Evolutionary conservation across 2,329 filamentous ascomycete genomes (phyloP), one percentile per base, ranked within the genome.

Genomic region (Aspergillus pseudoterreus): DNA sequence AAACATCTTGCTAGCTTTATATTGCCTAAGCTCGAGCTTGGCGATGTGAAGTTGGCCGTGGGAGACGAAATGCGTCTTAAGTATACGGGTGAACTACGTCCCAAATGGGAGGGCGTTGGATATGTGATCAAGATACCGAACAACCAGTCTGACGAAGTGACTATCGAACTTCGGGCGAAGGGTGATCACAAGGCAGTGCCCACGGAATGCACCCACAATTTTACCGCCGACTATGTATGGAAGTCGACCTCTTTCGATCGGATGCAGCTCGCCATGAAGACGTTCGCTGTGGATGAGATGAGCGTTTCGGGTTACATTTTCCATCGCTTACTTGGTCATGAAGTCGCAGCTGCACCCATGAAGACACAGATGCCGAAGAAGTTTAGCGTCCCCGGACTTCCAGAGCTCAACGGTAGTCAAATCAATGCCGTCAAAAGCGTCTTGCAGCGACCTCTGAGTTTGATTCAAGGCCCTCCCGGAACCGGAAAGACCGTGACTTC

Each of bases 91-190:
- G 94, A 97, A 71, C 79, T 99, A 45, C 88, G 92, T 39, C 82
- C 88, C 12, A 84, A 90, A 53, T 99, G 94, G 94, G 94, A 99
- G 70, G 94, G 94, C 35, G 94, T 99, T 32, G 94, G 94, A 58
- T 99, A 99, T 71, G 94, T 99, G 55, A 92, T 97, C 76, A 99
- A 99, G 76, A 97, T 99, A 54, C 95, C 94, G 19, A 97, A 99
- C 79, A 97, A 97, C 73, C 91, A 96, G 75, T 96, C 92, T 12
- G 94, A 99, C 65, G 92, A 99, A 70, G 94, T 99, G 47, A 95
- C 88, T 9, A 87, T 99, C 58, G 94, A 99, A 71, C 76, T 99
- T 67, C 88, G 94, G 60, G 90, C 94, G 64, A 92, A 94, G 57
- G 92, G 90, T 55, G 95, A 95, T 68, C 92, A 97, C 75, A 97